Percentiles rank a stretch among this genome's conserved stretches.
These are phyloP conservation scores for Candida nanaspora DNA, from an alignment of 805 yeast species.

Conservation along the genomic window DNA sequence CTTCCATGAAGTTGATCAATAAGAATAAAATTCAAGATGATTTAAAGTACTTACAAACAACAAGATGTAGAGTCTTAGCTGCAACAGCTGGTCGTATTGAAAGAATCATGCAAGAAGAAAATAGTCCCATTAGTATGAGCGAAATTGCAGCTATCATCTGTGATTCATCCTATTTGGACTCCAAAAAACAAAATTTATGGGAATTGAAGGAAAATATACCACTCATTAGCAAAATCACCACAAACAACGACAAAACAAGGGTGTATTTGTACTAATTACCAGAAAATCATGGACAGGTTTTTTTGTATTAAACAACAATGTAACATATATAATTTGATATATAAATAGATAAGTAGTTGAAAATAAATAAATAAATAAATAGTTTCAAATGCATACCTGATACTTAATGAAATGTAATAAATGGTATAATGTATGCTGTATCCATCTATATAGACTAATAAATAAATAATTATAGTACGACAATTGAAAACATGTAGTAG, in stretches of 20 bases:
- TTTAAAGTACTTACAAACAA: slow-evolving; percentile 33
- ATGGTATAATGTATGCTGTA: too few species aligned
- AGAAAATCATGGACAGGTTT: background rate
- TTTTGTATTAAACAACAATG: background rate
- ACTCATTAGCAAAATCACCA: slow-evolving; percentile 31
- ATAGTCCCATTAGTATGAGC: slow-evolving; percentile 29
- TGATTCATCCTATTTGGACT: slow-evolving; percentile 56
- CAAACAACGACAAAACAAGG: slow-evolving; percentile 32
- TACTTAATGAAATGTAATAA: too few species aligned
- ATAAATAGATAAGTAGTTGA: slow-evolving; percentile 1
- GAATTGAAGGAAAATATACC: slow-evolving; percentile 43
- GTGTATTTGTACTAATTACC: slow-evolving; percentile 43
- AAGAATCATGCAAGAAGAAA: slow-evolving; percentile 39
- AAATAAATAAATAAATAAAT: slow-evolving; percentile 4
- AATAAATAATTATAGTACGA: too few species aligned
- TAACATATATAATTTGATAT: too few species aligned
- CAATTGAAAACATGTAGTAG: too few species aligned
- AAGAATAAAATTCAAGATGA: slow-evolving; percentile 71
- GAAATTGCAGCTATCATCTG: slow-evolving; percentile 49
- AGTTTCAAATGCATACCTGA: background rate
- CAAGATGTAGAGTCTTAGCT: slow-evolving; percentile 45
- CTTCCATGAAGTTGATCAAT: slow-evolving; percentile 63
- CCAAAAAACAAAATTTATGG: slow-evolving; percentile 54
- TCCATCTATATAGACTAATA: too few species aligned
- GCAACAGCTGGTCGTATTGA: slow-evolving; percentile 57